Percentiles rank a stretch among this genome's conserved stretches.
Conservation (phyloP, 768 basidiomycete species). For the Macrolepiota albuminosa region DNA sequence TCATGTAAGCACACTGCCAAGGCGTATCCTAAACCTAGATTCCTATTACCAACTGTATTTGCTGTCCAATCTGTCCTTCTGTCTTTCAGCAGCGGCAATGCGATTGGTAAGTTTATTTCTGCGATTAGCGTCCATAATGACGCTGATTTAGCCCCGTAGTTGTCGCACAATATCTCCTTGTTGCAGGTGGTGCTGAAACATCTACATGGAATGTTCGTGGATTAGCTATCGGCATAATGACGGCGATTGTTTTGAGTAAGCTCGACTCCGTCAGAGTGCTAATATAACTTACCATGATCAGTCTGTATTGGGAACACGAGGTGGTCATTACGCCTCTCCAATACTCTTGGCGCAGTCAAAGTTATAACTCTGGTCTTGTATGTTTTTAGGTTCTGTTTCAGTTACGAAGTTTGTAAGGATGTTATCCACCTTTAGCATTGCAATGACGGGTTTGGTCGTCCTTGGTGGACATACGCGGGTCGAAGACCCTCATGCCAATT, state of each 20-base stretch:
- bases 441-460: constrained; percentile 56
- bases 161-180: constrained; percentile 31
- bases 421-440: constrained; percentile 25
- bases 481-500: constrained; percentile 53
- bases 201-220: constrained; percentile 31
- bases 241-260: constrained; percentile 22
- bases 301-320: constrained; percentile 30
- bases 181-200: constrained; percentile 24
- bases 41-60: constrained; percentile 38
- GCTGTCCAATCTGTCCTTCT: constrained; percentile 36
- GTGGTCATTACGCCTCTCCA: constrained; percentile 34
- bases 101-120: constrained; percentile 24
- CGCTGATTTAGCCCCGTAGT: constrained; percentile 17
- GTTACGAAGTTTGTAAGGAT: background rate
- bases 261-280: background rate
- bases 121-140: background rate
- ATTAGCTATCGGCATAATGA: constrained; percentile 29
- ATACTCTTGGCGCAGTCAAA: constrained; percentile 30
- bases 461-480: constrained; percentile 53
- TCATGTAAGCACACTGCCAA: constrained; percentile 12
- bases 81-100: constrained; percentile 34
- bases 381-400: background rate
- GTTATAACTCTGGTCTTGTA: constrained; percentile 27
- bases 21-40: constrained; percentile 38
- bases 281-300: constrained; percentile 6